Percentiles rank a stretch among this genome's conserved stretches.
Evolutionary conservation across 2,329 filamentous ascomycete species (phyloP).

Genomic region (Apiospora pterosperma): DNA sequence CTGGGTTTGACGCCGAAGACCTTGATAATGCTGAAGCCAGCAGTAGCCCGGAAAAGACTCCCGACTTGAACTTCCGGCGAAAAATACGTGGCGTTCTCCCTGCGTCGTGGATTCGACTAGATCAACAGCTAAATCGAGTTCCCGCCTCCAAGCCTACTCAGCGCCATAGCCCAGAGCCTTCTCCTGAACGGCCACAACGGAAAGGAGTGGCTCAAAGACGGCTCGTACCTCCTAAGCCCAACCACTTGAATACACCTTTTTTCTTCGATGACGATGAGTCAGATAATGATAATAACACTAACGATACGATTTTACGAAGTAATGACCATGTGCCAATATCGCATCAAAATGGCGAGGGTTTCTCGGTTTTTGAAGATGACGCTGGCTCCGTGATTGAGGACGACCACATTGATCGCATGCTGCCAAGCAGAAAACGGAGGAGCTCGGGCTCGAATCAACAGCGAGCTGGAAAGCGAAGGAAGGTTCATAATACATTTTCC

Average conservation of each 20-base stretch:
- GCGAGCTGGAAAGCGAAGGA: constrained; percentile 26
- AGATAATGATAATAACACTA: constrained; percentile 30
- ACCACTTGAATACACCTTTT: constrained; percentile 27
- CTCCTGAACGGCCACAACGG: constrained; percentile 34
- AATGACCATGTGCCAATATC: constrained; percentile 7
- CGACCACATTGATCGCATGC: constrained; percentile 49
- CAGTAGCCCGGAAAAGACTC: constrained; percentile 24
- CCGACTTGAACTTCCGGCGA: constrained; percentile 3
- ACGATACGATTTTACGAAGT: constrained; percentile 17
- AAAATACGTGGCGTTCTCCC: constrained; percentile 60
- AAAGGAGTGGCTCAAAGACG: constrained; percentile 50
- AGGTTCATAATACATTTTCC: constrained; percentile 28
- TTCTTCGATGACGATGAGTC: constrained; percentile 45
- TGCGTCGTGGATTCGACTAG: constrained; percentile 64
- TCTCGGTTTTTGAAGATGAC: constrained; percentile 27
- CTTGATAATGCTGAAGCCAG: constrained; percentile 5
- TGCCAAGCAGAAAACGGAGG: constrained; percentile 39
- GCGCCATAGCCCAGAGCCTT: constrained; percentile 28
- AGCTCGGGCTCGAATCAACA: constrained; percentile 17
- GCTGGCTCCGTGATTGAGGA: constrained; percentile 46
- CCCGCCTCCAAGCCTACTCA: constrained; percentile 23
- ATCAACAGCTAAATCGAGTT: constrained; percentile 41
- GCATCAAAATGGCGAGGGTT: background rate
- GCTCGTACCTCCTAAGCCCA: constrained; percentile 26
- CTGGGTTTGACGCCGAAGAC: constrained; percentile 36